Evolutionary conservation across 176 grass and related monocot genomes (phyloP), one percentile per base, ranked within the genome.

Genomic region (Urochloa ruziziensis): DNA sequence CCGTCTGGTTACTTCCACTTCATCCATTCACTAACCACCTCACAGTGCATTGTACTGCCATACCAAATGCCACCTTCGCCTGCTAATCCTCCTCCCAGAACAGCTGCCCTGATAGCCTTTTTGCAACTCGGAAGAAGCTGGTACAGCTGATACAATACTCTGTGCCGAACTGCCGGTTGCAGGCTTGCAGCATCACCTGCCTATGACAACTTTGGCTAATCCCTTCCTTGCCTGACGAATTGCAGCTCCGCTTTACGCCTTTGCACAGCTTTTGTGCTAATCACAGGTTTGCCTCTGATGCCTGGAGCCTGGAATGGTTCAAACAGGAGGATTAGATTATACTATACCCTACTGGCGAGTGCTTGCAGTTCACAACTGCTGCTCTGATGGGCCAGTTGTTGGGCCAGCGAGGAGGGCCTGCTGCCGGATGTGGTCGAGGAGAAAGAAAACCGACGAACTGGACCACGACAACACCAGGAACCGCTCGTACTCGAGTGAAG

Each of bases 201-300:
- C 59, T 39, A 37, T 67, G 66, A 19, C 65, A 86, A 17, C 79
- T 44, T 79, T 67, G 19, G 30, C 33, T 87, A 90, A 83, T 90
- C 48, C 74, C 80, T 86, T 86, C n/a, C 84, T 74, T 90, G 67
- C 6, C 74, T 59, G 61, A 79, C 7, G 57, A 84, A 68, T 74
- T 29, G 24, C 60, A 74, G 75, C 59, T 73, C 74, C 37, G 7
- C 64, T 92, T 89, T 79, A 66, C 87, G 62, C 34, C 40, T 82
- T 39, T 34, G 39, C 57, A 35, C 62, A 51, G 67, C 84, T 87
- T 87, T 90, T 36, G 73, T 80, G 76, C 79, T 23, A 68, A 75
- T 49, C 52, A 53, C 77, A 77, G 29, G 46, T 64, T 74, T 57
- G 64, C 57, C 78, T 49, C 62, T 89, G 75, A 74, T 78, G 30